Base-by-base conservation (phyloP, 441 rosid species). In the Raphanus hybrid region DNA sequence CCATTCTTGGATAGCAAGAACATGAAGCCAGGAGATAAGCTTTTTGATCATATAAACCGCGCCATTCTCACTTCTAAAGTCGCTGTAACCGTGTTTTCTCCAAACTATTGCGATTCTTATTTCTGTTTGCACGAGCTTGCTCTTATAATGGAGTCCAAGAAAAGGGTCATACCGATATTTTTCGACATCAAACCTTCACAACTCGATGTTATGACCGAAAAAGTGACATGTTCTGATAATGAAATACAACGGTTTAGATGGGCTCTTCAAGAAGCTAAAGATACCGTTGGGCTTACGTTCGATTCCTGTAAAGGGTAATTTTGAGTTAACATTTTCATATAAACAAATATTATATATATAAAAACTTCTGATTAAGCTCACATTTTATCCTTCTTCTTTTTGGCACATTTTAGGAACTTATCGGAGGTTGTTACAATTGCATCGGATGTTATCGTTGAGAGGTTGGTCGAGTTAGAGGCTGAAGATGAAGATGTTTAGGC, bases 71-170 rank as follows among this genome's bases (percentile, higher is more conserved):
- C 74, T 67, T 92, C 93, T 15, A 89, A 84, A 80, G 82, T 92
- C n/a, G 92, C 88, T 1, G 83, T 92, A 0, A 67, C 95, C 0
- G 88, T 92, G 8, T 87, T 92, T 45, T 92, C 95, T 11, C 97
- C 95, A 1, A 79, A 78, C 45, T 92, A 89, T 8, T 83, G 93
- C 9, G 76, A 87, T 14, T 92, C 95, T 0, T 89, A 88, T 66
- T 90, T 76, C n/a, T 90, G 97, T 68, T 86, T 92, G 0, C 89
- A 89, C 18, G 97, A 90, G 77, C 83, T 92, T 45, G 91, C 97
- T 64, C 85, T 89, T 0, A 66, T 90, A 1, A 84, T 85, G 95
- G 95, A 92, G 89, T 80, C 86, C 3, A 84, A 76, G 63, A 90
- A 88, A 78, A 90, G 85, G 85, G 86, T 92, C 1, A 88, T 92